Base-by-base conservation (phyloP, 2,329 filamentous ascomycete genomes). In the Colletotrichum lupini region DNA sequence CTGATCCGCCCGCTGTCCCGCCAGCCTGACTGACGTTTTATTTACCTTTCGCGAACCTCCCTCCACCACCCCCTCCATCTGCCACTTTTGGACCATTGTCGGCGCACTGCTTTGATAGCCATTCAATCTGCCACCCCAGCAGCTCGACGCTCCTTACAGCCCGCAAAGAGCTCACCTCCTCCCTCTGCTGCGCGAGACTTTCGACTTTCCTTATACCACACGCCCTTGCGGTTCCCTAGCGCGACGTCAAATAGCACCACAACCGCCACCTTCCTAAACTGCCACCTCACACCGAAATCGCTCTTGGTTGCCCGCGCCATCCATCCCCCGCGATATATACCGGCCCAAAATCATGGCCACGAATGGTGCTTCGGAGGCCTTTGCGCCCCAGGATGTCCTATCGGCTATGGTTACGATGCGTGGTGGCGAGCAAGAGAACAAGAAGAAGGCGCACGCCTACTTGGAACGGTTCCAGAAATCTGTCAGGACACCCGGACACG, bases 401-500 rank as follows among this genome's bases (percentile, higher is more conserved):
- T 92, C 93, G 77, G 97, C 96, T 75, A 92, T 98, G 84, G 90
- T 92, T 81, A 97, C 95, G 76, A 98, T 99, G 95, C 92, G 95
- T 81, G 94, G 93, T 84, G 93, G 92, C 77, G 92, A 96, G 80
- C 90, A 93, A 80, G 89, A 93, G 76, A 91, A 94, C 81, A 98
- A 98, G 87, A 92, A 93, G 82, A 93, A 95, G 83, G 95, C 95
- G 73, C 95, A 98, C 81, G 92, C 96, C 81, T 99, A 93, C 82
- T 88, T 99, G 74, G 94, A 97, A 85, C 92, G 91, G 78, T 99
- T 98, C 85, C 97, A 99, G 89, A 99, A 99, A 91, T 98, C 97
- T 83, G 96, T 98, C 84, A 77, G 93, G 90, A 42, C 30, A 37
- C 68, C 83, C 79, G 16, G 61, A 78, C 42, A 32, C 24, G 55